phyloP scores from a whole-genome alignment of 1,284 basidiomycete genomes.

The Sphaerobolus stellatus region DNA sequence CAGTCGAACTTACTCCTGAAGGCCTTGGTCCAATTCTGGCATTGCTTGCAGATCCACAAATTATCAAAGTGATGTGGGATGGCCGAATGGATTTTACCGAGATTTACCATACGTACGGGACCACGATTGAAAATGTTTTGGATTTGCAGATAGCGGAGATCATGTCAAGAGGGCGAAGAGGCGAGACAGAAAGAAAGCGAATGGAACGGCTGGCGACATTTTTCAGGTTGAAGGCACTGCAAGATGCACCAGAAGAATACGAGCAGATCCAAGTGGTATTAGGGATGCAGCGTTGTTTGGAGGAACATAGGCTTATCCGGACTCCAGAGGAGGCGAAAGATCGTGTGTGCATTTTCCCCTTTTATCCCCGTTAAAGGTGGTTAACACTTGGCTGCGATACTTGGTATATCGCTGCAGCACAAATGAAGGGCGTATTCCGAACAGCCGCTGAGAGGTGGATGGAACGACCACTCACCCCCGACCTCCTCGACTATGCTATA shows the following conservation, averaged over 20 bases:
- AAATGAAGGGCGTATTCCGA: constrained; percentile 39
- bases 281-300: constrained; percentile 25
- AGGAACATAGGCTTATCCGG: constrained; percentile 21
- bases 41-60: constrained; percentile 16
- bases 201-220: constrained; percentile 27
- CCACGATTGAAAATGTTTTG: constrained; percentile 32
- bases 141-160: constrained; percentile 45
- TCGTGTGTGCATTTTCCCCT: constrained; percentile 23
- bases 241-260: constrained; percentile 28
- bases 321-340: constrained; percentile 25
- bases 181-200: constrained; percentile 33
- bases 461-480: constrained; percentile 33
- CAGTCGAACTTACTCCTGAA: constrained; percentile 27
- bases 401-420: no score
- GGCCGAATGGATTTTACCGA: constrained; percentile 45
- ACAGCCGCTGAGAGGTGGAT: constrained; percentile 35
- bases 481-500: constrained; percentile 41
- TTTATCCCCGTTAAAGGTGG: no score
- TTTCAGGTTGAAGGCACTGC: constrained; percentile 23
- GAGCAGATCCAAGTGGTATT: constrained; percentile 30
- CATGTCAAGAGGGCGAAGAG: constrained; percentile 31
- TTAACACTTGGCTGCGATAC: no score
- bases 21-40: constrained; percentile 8
- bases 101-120: constrained; percentile 30
- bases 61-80: constrained; percentile 47